These are phyloP conservation scores for Chytriomyces sp. DNA, from an alignment of 192 early-diverging fungal species.

Conservation along the genomic window DNA sequence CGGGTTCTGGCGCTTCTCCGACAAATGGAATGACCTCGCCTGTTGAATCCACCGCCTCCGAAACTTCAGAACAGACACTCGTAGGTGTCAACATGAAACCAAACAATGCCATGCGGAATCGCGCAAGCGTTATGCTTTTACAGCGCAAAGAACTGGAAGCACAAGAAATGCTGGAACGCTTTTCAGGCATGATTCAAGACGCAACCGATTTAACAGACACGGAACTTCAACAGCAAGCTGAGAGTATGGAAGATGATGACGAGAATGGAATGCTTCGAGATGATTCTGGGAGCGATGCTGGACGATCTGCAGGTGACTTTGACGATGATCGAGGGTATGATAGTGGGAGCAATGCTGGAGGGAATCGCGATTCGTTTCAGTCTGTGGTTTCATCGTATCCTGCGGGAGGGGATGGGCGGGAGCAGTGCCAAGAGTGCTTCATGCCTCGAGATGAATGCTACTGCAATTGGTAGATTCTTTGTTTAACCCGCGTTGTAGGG, in stretches of 20 bases:
- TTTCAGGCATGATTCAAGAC: slow-evolving; percentile 17
- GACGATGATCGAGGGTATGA: slow-evolving; percentile 14
- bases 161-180: slow-evolving; percentile 46
- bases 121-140: slow-evolving; percentile 25
- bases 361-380: slow-evolving; percentile 28
- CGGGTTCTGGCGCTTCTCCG: not conserved
- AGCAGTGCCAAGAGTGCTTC: slow-evolving; percentile 32
- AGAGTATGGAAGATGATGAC: slow-evolving; percentile 9
- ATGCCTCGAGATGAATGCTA: slow-evolving; percentile 30
- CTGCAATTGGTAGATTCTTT: slow-evolving; percentile 36
- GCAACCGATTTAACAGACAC: slow-evolving; percentile 7
- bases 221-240: slow-evolving; percentile 13
- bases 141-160: slow-evolving; percentile 37
- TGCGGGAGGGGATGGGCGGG: not conserved
- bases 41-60: not conserved
- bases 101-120: slow-evolving; percentile 3
- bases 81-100: not conserved
- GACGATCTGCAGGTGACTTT: slow-evolving; percentile 8
- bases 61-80: not conserved
- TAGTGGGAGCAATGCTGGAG: slow-evolving; percentile 3
- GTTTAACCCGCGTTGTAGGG: too few species aligned
- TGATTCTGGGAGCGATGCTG: not conserved
- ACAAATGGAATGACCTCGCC: not conserved
- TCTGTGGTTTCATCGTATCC: slow-evolving; percentile 15
- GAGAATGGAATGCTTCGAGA: not conserved